Conservation (phyloP, 2,329 filamentous ascomycete species). For the Neurospora crassa region DNA sequence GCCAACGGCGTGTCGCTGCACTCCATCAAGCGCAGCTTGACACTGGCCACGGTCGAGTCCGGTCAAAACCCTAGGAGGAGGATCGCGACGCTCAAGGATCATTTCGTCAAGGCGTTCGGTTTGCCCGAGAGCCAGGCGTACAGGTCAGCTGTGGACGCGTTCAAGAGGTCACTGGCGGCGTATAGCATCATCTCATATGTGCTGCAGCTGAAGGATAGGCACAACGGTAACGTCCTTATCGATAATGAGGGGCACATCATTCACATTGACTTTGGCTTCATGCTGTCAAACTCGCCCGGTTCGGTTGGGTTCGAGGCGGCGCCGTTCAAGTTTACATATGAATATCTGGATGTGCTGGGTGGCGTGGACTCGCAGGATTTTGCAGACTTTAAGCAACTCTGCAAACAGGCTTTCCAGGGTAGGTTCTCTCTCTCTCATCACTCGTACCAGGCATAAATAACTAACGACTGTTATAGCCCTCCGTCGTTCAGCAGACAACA, state of each 20-base stretch:
- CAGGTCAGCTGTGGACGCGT: constrained; percentile 63
- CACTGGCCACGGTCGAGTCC: constrained; percentile 62
- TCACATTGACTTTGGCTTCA: constrained; percentile 85
- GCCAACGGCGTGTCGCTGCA: constrained; percentile 83
- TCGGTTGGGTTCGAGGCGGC: constrained; percentile 80
- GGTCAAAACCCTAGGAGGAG: constrained; percentile 64
- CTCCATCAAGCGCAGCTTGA: constrained; percentile 73
- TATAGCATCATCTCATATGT: constrained; percentile 82
- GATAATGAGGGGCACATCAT: constrained; percentile 81
- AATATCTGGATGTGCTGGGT: constrained; percentile 77
- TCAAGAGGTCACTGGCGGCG: constrained; percentile 71
- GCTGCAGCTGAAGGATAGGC: constrained; percentile 74
- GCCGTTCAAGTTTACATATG: constrained; percentile 73
- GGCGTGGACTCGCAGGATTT: constrained; percentile 61
- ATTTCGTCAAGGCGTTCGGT: constrained; percentile 74
- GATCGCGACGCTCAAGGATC: constrained; percentile 72
- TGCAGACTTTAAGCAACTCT: constrained; percentile 66
- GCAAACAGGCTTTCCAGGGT: constrained; percentile 79
- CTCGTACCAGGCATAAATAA: background rate
- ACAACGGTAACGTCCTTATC: constrained; percentile 80
- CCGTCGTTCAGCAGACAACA: constrained; percentile 66
- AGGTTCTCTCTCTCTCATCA: constrained; percentile 16
- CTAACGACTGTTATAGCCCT: constrained; percentile 41
- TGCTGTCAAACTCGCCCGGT: constrained; percentile 78
- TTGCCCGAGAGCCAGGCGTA: constrained; percentile 59